These are phyloP conservation scores for Lobulomyces angularis DNA, from an alignment of 192 early-diverging fungal species.

Conservation along the genomic window DNA sequence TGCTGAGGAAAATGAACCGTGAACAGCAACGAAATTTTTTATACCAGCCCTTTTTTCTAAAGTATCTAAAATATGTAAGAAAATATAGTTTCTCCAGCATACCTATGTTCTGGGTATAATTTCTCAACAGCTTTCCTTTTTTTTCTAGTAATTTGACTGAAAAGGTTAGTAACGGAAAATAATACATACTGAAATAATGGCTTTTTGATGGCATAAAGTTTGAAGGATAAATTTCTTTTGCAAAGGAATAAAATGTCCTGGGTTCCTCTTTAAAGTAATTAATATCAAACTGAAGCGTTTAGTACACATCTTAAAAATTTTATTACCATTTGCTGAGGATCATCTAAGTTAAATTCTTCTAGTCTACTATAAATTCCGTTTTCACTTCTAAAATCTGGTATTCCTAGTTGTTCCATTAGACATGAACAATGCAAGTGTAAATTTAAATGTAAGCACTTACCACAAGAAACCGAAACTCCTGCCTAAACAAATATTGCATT, in stretches of 20 bases:
- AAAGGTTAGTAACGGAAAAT: too few species aligned
- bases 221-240: slow-evolving; percentile 77
- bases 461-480: slow-evolving; percentile 76
- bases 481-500: slow-evolving; percentile 11
- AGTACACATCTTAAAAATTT: not conserved
- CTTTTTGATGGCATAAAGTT: slow-evolving; percentile 78
- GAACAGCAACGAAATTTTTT: not conserved
- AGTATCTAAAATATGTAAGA: not conserved
- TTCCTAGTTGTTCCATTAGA: too few species aligned
- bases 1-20: slow-evolving; percentile 86
- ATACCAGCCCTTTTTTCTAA: not conserved
- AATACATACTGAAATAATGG: slow-evolving; percentile 77
- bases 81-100: slow-evolving; percentile 70
- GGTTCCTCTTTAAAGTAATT: slow-evolving; percentile 77
- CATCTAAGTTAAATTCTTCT: slow-evolving; percentile 79
- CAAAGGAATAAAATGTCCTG: slow-evolving; percentile 92
- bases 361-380: slow-evolving; percentile 82
- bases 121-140: slow-evolving; percentile 70
- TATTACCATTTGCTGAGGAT: slow-evolving; percentile 53
- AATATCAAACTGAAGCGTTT: slow-evolving; percentile 66
- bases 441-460: too few species aligned
- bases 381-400: slow-evolving; percentile 91
- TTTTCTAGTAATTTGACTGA: slow-evolving; percentile 80
- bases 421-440: not conserved
- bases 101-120: slow-evolving; percentile 98